Evolutionary conservation across 2,329 filamentous ascomycete species (phyloP).

Genomic region (Botrytis sinoallii): DNA sequence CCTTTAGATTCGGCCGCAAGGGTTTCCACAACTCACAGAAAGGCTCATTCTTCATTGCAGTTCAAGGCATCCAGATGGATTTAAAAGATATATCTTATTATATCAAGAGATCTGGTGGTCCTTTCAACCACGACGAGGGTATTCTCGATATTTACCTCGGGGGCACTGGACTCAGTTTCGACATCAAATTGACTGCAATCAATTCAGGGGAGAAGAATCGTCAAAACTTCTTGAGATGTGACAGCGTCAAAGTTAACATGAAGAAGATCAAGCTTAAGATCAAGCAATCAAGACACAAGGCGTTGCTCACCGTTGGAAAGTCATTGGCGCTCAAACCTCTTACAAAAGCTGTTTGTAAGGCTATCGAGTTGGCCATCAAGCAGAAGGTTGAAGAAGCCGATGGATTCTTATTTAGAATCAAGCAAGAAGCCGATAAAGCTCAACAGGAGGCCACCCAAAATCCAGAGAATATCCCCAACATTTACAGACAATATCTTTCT

Average conservation of each 20-base stretch:
- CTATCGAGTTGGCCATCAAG: constrained; percentile 81
- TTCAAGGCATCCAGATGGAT: constrained; percentile 90
- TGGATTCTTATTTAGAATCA: constrained; percentile 67
- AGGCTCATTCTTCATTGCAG: constrained; percentile 77
- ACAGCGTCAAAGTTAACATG: constrained; percentile 80
- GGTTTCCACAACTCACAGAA: constrained; percentile 74
- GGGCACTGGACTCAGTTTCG: constrained; percentile 71
- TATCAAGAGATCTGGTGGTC: constrained; percentile 90
- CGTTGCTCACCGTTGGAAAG: constrained; percentile 83
- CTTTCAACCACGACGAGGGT: constrained; percentile 85
- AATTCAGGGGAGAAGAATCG: constrained; percentile 72
- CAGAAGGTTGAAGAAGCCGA: constrained; percentile 78
- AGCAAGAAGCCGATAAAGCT: constrained; percentile 77
- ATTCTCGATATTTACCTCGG: constrained; percentile 85
- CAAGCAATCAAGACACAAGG: constrained; percentile 92
- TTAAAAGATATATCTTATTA: constrained; percentile 89
- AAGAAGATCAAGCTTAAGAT: constrained; percentile 83
- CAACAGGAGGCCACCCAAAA: constrained; percentile 47
- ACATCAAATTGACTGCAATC: not conserved
- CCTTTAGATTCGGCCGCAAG: constrained; percentile 93
- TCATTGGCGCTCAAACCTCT: constrained; percentile 75
- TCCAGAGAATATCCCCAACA: constrained; percentile 68
- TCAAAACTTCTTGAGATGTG: constrained; percentile 90
- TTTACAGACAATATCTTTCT: constrained; percentile 79
- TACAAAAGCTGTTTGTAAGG: constrained; percentile 76